A percentile compares a stretch with the other conserved stretches of the same genome.
Evolutionary conservation across 371 early-diverging fungal genomes (phyloP).

Genomic region (Syncephalastrum racemosum): DNA sequence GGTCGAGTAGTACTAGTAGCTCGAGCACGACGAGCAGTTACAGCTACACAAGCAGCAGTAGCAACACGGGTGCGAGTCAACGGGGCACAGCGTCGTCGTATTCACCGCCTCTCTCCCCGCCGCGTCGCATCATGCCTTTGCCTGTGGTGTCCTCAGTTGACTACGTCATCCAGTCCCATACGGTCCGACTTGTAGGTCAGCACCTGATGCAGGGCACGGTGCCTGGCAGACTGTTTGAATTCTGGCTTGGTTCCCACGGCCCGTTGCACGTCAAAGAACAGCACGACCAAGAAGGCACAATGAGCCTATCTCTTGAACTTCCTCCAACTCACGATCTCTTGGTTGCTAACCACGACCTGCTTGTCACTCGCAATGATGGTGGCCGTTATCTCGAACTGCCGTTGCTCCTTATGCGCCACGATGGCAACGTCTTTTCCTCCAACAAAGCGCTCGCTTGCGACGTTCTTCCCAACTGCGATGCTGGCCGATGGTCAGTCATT

Average conservation of each 20-base stretch:
- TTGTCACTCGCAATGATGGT: constrained; percentile 30
- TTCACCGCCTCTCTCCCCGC: constrained; percentile 40
- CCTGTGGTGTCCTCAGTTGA: constrained; percentile 30
- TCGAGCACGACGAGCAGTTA: too few relatives aligned
- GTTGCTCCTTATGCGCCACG: constrained; percentile 36
- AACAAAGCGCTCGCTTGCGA: constrained; percentile 33
- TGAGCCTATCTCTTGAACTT: constrained; percentile 14
- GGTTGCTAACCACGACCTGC: constrained; percentile 27
- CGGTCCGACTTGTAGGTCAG: constrained; percentile 29
- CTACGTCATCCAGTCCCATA: constrained; percentile 24
- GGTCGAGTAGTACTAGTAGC: background rate
- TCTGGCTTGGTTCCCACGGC: constrained; percentile 46
- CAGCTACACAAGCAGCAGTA: too few relatives aligned
- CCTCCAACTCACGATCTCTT: constrained; percentile 35
- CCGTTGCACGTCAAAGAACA: constrained; percentile 21
- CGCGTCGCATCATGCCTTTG: constrained; percentile 40
- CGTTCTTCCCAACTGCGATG: constrained; percentile 20
- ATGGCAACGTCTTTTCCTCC: constrained; percentile 41
- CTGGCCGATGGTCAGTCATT: constrained; percentile 24
- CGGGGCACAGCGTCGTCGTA: background rate
- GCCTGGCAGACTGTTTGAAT: constrained; percentile 26
- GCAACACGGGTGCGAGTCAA: too few relatives aligned
- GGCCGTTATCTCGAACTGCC: constrained; percentile 36
- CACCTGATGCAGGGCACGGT: constrained; percentile 24
- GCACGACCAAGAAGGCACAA: constrained; percentile 9